A percentile compares a stretch with the other conserved stretches of the same genome.
Evolutionary conservation across 805 yeast species (phyloP).

Genomic region (Metschnikowia continentalis): DNA sequence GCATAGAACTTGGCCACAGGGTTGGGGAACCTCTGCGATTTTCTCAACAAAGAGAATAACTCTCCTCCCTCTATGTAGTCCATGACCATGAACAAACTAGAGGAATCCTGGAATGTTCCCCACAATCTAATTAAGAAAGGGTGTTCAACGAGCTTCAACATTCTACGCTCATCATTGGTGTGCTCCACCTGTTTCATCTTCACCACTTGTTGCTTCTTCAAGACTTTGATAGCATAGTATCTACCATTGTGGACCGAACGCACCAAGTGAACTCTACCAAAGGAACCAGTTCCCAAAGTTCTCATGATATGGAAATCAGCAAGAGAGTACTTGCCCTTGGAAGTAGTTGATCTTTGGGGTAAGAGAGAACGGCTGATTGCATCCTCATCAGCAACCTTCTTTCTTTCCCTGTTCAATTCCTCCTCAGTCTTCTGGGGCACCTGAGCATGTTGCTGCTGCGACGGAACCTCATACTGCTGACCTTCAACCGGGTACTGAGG

Average conservation of each 20-base stretch:
- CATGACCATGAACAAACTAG: slow-evolving; percentile 58
- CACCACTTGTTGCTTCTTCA: slow-evolving; percentile 54
- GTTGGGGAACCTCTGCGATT: slow-evolving; percentile 56
- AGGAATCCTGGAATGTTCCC: slow-evolving; percentile 62
- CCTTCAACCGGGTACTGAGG: slow-evolving; percentile 1
- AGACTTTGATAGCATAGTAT: slow-evolving; percentile 56
- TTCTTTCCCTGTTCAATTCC: slow-evolving; percentile 3
- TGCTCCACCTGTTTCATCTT: slow-evolving; percentile 63
- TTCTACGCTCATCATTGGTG: slow-evolving; percentile 58
- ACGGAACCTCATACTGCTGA: neutral
- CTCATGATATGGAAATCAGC: slow-evolving; percentile 53
- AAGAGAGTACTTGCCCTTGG: slow-evolving; percentile 56
- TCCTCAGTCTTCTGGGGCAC: slow-evolving; percentile 5
- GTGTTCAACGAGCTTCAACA: slow-evolving; percentile 54
- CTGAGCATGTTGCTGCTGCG: slow-evolving; percentile 3
- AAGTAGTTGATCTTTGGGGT: slow-evolving; percentile 21
- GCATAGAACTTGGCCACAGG: slow-evolving; percentile 64
- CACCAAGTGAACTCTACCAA: slow-evolving; percentile 58
- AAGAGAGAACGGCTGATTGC: slow-evolving; percentile 18
- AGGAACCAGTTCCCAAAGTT: slow-evolving; percentile 59
- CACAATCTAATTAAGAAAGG: slow-evolving; percentile 61
- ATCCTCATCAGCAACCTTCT: slow-evolving; percentile 11
- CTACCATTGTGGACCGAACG: slow-evolving; percentile 56
- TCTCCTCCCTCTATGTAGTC: slow-evolving; percentile 66
- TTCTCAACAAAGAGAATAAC: slow-evolving; percentile 50